phyloP scores from a whole-genome alignment of 257 asterid species.

The Capsicum pubescens region DNA sequence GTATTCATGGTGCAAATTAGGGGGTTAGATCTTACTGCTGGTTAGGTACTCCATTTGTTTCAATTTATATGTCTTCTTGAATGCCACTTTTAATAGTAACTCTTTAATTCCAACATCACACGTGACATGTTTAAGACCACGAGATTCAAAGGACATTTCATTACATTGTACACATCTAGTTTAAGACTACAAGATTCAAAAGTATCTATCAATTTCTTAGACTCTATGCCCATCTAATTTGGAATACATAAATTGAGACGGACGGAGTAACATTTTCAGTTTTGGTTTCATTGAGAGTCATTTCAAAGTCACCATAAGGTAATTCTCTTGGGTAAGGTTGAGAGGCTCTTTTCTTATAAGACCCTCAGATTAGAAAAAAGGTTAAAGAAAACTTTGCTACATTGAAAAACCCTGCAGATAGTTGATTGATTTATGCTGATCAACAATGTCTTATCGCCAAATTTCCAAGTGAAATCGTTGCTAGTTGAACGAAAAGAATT shows the following conservation, averaged over 20 bases:
- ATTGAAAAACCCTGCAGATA: not conserved
- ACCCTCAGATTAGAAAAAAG: too few relatives aligned
- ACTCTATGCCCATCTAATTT: not conserved
- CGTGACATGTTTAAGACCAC: not conserved
- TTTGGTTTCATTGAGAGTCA: not conserved
- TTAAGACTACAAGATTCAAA: not conserved
- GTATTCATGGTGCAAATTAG: not conserved
- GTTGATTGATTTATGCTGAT: not conserved
- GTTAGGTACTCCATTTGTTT: not conserved
- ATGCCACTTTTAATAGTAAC: not conserved
- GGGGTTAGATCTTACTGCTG: not conserved
- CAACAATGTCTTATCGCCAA: not conserved
- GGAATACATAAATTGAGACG: not conserved
- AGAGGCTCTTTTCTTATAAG: too few relatives aligned
- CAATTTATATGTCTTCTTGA: not conserved
- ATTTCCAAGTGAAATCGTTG: not conserved
- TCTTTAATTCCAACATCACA: not conserved
- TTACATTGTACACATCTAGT: not conserved
- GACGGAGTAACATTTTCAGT: not conserved
- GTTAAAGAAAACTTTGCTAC: not conserved
- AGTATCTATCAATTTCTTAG: too few relatives aligned
- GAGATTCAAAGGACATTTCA: not conserved
- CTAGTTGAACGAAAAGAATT: conserved; percentile 4
- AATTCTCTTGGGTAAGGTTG: not conserved
- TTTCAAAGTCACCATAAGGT: conserved; percentile 19